Percentiles rank a stretch among this genome's conserved stretches.
phyloP scores from a whole-genome alignment of 345 rosid genomes.

The Camelina laxa region DNA sequence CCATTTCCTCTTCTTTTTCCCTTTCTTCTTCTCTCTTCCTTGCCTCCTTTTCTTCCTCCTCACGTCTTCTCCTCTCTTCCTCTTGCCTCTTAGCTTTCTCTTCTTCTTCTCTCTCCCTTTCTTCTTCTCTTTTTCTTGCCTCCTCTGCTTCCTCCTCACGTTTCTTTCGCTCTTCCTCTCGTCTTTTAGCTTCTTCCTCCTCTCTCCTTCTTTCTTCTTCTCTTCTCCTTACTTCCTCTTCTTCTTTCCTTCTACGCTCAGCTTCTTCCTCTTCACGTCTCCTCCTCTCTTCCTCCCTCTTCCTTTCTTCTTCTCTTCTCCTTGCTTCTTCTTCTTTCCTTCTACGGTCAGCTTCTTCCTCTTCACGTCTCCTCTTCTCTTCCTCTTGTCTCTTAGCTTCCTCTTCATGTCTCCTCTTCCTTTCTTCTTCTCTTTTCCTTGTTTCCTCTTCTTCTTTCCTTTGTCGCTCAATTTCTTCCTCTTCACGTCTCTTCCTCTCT shows the following conservation, averaged over 20 bases:
- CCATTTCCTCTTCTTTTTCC: background rate
- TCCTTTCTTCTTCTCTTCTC: conserved; percentile 38
- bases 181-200: conserved; percentile 12
- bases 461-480: conserved; percentile 45
- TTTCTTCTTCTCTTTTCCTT: conserved; percentile 42
- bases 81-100: background rate
- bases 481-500: conserved; percentile 54
- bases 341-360: conserved; percentile 45
- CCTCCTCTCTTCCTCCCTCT: conserved; percentile 27
- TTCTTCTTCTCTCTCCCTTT: conserved; percentile 1
- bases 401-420: conserved; percentile 49
- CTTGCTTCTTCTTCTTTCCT: conserved; percentile 47
- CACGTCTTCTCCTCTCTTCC: background rate
- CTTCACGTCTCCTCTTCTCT: conserved; percentile 47
- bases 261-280: conserved; percentile 4
- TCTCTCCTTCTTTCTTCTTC: conserved; percentile 40
- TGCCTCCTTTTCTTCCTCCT: background rate
- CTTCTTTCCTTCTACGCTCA: conserved; percentile 4
- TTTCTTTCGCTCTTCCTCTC: conserved; percentile 11
- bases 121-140: conserved; percentile 14
- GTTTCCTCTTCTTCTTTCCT: conserved; percentile 46
- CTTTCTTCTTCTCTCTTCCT: conserved; percentile 1
- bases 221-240: conserved; percentile 24
- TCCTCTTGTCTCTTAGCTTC: conserved; percentile 45
- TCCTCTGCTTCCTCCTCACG: background rate